Evolutionary conservation across 305 asterid genomes (phyloP).

Genomic region (Andrographis paniculata): DNA sequence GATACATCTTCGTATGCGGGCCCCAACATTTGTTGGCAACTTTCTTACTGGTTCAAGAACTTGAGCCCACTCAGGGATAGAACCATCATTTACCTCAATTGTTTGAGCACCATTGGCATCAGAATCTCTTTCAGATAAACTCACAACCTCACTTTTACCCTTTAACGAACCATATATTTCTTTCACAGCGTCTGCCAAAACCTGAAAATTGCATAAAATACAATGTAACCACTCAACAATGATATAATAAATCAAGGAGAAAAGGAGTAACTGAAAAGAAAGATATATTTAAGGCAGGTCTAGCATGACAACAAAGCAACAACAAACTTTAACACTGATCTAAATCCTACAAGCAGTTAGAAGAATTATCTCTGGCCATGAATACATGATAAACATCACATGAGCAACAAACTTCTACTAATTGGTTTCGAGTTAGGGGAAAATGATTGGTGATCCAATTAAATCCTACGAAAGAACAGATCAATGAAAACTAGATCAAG

Average conservation of each 20-base stretch:
- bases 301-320: neutral
- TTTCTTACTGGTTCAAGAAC: constrained; percentile 94
- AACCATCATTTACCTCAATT: constrained; percentile 37
- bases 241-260: neutral
- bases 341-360: neutral
- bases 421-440: neutral
- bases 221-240: constrained; percentile 13
- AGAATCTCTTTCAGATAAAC: constrained; percentile 37
- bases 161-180: constrained; percentile 65
- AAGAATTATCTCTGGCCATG: neutral
- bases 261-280: neutral
- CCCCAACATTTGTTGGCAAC: constrained; percentile 97
- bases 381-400: neutral
- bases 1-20: constrained; percentile 74
- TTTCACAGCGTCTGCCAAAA: constrained; percentile 82
- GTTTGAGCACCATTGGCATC: constrained; percentile 39
- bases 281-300: too few relatives aligned
- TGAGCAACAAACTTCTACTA: neutral
- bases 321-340: neutral
- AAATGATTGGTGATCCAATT: neutral
- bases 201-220: constrained; percentile 41
- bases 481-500: neutral
- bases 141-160: constrained; percentile 40
- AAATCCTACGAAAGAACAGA: neutral
- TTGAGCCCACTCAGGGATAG: constrained; percentile 85